Conservation (phyloP, 2,329 filamentous ascomycete species). For the Gremmenia infestans region DNA sequence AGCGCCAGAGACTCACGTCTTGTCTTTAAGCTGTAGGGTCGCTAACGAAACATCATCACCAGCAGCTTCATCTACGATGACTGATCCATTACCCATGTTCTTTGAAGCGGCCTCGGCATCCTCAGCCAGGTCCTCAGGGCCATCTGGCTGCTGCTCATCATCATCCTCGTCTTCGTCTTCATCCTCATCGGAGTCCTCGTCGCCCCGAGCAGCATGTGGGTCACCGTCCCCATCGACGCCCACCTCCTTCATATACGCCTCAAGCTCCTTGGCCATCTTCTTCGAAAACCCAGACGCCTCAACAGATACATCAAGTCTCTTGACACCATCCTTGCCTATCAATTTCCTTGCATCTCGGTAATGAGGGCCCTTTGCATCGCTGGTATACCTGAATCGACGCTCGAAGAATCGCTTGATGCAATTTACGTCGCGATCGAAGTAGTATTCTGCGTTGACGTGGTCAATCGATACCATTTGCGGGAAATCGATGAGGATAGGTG, state of each 20-base stretch:
- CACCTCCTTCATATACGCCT: conserved; percentile 77
- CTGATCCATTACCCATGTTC: background rate
- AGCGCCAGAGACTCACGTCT: conserved; percentile 23
- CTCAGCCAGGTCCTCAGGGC: conserved; percentile 31
- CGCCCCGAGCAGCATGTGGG: conserved; percentile 25
- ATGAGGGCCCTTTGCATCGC: conserved; percentile 76
- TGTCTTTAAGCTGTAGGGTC: conserved; percentile 24
- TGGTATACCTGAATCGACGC: conserved; percentile 80
- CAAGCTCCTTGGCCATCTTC: conserved; percentile 94
- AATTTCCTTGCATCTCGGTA: conserved; percentile 79
- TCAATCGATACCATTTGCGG: conserved; percentile 97
- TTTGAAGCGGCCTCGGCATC: conserved; percentile 7
- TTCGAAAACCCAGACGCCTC: conserved; percentile 93
- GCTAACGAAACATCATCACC: conserved; percentile 18
- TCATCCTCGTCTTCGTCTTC: conserved; percentile 32
- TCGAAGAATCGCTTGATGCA: conserved; percentile 95
- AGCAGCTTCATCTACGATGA: background rate
- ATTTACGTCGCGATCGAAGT: conserved; percentile 92
- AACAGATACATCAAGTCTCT: conserved; percentile 78
- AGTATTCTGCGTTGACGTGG: conserved; percentile 89
- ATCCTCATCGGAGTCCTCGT: conserved; percentile 37
- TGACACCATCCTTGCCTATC: conserved; percentile 58
- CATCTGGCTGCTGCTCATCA: conserved; percentile 27
- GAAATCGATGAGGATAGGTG: conserved; percentile 91
- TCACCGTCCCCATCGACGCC: conserved; percentile 46